Evolutionary conservation across 2,329 filamentous ascomycete species (phyloP).

Genomic region (Bipolaris oryzae): DNA sequence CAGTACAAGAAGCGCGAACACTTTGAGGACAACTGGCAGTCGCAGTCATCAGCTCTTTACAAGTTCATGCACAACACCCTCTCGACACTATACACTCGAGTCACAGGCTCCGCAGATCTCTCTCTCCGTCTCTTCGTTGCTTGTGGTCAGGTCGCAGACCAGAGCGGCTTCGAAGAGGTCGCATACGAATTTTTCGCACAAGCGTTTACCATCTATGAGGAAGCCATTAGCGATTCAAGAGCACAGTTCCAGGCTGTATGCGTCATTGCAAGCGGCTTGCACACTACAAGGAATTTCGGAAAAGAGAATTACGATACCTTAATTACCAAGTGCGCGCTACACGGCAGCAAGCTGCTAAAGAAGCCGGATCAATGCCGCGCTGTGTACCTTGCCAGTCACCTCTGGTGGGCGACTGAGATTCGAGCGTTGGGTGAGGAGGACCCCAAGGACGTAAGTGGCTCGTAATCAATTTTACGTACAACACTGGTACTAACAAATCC

Average conservation of each 20-base stretch:
- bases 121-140: constrained; percentile 87
- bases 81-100: constrained; percentile 84
- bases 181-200: constrained; percentile 98
- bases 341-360: constrained; percentile 94
- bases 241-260: constrained; percentile 98
- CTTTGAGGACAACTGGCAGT: constrained; percentile 75
- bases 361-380: constrained; percentile 98
- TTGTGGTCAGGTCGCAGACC: constrained; percentile 90
- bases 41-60: constrained; percentile 80
- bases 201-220: constrained; percentile 97
- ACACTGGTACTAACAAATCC: constrained; percentile 13
- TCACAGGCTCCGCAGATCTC: constrained; percentile 85
- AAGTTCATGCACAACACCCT: constrained; percentile 94
- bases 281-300: constrained; percentile 86
- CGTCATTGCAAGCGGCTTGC: constrained; percentile 86
- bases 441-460: constrained; percentile 70
- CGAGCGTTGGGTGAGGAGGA: constrained; percentile 79
- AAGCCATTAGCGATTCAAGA: constrained; percentile 91
- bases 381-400: constrained; percentile 92
- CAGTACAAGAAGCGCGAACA: constrained; percentile 91
- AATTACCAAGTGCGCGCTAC: constrained; percentile 95
- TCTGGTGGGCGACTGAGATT: constrained; percentile 97
- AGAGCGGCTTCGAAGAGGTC: constrained; percentile 91
- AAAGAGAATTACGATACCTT: constrained; percentile 98
- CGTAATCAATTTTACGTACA: too few species aligned